Conservation (phyloP, 2,329 filamentous ascomycete genomes). For the Cladosporium sphaerospermum region DNA sequence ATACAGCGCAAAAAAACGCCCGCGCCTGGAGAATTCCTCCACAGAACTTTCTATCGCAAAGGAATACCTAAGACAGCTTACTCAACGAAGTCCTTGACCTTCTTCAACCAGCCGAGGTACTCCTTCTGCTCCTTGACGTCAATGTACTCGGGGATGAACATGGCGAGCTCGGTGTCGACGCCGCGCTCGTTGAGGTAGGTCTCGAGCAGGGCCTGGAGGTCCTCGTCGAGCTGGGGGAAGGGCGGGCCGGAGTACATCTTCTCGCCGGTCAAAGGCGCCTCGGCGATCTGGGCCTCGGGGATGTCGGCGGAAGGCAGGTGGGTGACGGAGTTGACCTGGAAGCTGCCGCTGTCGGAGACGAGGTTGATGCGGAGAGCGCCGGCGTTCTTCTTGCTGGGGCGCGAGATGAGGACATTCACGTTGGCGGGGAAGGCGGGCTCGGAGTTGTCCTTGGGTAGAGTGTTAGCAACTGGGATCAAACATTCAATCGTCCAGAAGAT, state of each 20-base stretch:
- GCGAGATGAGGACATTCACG: conserved; percentile 82
- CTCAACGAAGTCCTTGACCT: conserved; percentile 78
- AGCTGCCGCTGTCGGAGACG: conserved; percentile 74
- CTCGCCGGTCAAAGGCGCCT: conserved; percentile 40
- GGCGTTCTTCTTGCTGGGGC: conserved; percentile 61
- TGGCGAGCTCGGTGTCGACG: conserved; percentile 75
- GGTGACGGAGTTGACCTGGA: conserved; percentile 85
- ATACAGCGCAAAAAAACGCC: background rate
- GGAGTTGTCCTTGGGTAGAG: conserved; percentile 1
- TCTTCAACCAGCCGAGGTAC: conserved; percentile 83
- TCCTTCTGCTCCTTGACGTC: conserved; percentile 98
- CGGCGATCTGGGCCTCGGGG: conserved; percentile 65
- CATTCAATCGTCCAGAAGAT: background rate
- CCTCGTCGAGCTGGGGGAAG: conserved; percentile 91
- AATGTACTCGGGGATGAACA: conserved; percentile 93
- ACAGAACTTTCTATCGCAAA: background rate
- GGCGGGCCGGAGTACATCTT: conserved; percentile 83
- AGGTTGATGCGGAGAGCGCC: conserved; percentile 85
- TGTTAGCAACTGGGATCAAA: conserved; percentile 29
- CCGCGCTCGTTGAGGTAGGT: conserved; percentile 92
- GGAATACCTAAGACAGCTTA: conserved; percentile 20
- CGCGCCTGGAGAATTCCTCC: background rate
- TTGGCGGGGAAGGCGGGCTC: conserved; percentile 60
- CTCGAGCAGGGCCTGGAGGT: conserved; percentile 87
- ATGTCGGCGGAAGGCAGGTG: conserved; percentile 75